Evolutionary conservation across 305 asterid genomes (phyloP).

Genomic region (Fraxinus albicans): DNA sequence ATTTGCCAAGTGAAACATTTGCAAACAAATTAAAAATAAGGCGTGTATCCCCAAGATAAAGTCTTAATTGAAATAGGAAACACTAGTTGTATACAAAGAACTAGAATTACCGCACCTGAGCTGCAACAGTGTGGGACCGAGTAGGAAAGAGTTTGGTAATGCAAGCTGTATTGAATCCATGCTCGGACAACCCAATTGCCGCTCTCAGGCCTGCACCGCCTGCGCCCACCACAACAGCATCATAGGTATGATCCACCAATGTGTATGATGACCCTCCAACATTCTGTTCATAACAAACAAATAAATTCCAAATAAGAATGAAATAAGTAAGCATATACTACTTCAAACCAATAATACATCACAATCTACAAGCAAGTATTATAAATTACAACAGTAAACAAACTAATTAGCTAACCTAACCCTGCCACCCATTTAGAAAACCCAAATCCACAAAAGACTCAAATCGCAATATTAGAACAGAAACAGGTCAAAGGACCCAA

Average conservation of each 20-base stretch:
- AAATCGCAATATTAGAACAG: neutral
- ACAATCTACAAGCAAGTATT: neutral
- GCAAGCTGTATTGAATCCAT: constrained; percentile 98
- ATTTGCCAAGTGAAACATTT: neutral
- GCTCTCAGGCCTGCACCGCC: constrained; percentile 99
- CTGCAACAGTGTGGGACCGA: constrained; percentile 99
- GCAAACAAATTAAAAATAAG: neutral
- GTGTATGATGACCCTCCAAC: constrained; percentile 72
- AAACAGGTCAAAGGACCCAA: neutral
- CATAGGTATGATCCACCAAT: constrained; percentile 95
- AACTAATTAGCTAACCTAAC: constrained; percentile 1
- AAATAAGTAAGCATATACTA: neutral
- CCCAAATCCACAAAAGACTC: constrained; percentile 8
- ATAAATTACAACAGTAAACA: neutral
- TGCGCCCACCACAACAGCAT: constrained; percentile 98
- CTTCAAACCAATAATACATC: neutral
- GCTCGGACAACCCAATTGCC: constrained; percentile 96
- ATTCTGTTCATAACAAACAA: constrained; percentile 38
- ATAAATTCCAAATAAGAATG: neutral
- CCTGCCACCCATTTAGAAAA: constrained; percentile 11
- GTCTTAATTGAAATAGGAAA: neutral
- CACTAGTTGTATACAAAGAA: neutral
- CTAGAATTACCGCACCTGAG: constrained; percentile 57
- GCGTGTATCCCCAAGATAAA: neutral
- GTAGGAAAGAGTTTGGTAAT: constrained; percentile 96